A percentile compares a stretch with the other conserved stretches of the same genome.
Evolutionary conservation across 208 protist genomes (phyloP).

Genomic region (Zelonia costaricensis): DNA sequence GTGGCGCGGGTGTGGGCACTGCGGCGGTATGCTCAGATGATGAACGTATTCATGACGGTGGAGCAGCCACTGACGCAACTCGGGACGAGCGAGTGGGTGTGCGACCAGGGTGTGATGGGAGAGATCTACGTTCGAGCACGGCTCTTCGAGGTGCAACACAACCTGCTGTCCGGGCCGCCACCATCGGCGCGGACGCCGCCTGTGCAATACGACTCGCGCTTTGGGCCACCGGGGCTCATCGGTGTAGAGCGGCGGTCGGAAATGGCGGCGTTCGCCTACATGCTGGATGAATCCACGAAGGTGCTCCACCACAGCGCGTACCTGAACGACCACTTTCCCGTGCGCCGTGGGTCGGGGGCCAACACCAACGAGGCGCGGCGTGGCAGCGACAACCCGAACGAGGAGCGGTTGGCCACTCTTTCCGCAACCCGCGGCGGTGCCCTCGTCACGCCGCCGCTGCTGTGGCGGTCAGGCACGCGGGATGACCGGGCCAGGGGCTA

Average conservation of each 20-base stretch:
- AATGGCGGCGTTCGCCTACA: slow-evolving; percentile 14
- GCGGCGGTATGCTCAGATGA: slow-evolving; percentile 8
- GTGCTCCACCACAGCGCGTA: slow-evolving; percentile 24
- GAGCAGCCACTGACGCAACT: slow-evolving; percentile 21
- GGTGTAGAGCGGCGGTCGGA: slow-evolving; percentile 23
- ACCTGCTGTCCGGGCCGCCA: slow-evolving; percentile 20
- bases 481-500: slow-evolving; percentile 16
- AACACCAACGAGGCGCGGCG: slow-evolving; percentile 12
- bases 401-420: not conserved
- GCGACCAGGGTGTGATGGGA: slow-evolving; percentile 32
- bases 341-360: not conserved
- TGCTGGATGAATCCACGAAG: slow-evolving; percentile 6
- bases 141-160: slow-evolving; percentile 31
- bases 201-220: slow-evolving; percentile 2
- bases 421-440: slow-evolving; percentile 14
- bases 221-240: slow-evolving; percentile 12
- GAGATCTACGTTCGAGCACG: slow-evolving; percentile 32
- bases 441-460: slow-evolving; percentile 23
- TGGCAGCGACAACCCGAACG: slow-evolving; percentile 13
- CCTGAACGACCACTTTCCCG: slow-evolving; percentile 17
- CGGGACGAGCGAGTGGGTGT: slow-evolving; percentile 26
- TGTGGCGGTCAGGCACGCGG: slow-evolving; percentile 23
- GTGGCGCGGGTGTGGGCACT: slow-evolving; percentile 39
- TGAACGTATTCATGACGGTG: slow-evolving; percentile 12
- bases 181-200: slow-evolving; percentile 6